Evolutionary conservation across 2,329 filamentous ascomycete species (phyloP).

Genomic region (Aureobasidium subglaciale): DNA sequence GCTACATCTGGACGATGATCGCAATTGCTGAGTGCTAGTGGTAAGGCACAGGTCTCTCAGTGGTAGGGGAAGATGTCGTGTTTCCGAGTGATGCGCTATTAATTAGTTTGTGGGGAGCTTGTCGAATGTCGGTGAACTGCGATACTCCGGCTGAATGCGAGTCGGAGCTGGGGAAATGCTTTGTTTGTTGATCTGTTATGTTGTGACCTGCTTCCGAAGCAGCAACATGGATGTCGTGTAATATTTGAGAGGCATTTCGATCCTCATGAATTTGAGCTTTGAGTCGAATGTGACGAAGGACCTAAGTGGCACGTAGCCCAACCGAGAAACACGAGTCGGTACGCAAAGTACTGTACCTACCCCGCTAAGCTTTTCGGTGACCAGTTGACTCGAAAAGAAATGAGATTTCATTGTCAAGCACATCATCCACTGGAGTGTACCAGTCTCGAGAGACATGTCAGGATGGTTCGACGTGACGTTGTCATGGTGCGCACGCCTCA

Average conservation of each 20-base stretch:
- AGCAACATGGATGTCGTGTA: neutral
- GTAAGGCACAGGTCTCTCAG: neutral
- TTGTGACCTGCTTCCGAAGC: neutral
- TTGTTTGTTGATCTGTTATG: conserved; percentile 5
- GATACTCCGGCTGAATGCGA: neutral
- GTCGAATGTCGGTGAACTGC: conserved; percentile 4
- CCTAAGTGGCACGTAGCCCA: neutral
- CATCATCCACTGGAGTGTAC: neutral
- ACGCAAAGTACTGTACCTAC: neutral
- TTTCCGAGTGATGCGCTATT: neutral
- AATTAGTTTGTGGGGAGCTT: neutral
- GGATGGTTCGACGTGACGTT: neutral
- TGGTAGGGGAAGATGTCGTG: neutral
- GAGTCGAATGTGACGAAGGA: neutral
- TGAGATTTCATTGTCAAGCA: neutral
- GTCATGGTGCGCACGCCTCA: neutral
- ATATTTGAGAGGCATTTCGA: neutral
- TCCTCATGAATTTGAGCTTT: neutral
- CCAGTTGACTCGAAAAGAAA: conserved; percentile 2
- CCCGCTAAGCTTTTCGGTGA: neutral
- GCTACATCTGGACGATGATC: neutral
- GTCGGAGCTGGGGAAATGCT: neutral
- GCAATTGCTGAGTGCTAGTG: neutral
- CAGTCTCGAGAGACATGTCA: neutral
- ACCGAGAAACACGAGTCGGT: neutral